Percentiles rank a stretch among this genome's conserved stretches.
These are phyloP conservation scores for Leccinum fallax DNA, from an alignment of 1,284 basidiomycete genomes.

Conservation along the genomic window DNA sequence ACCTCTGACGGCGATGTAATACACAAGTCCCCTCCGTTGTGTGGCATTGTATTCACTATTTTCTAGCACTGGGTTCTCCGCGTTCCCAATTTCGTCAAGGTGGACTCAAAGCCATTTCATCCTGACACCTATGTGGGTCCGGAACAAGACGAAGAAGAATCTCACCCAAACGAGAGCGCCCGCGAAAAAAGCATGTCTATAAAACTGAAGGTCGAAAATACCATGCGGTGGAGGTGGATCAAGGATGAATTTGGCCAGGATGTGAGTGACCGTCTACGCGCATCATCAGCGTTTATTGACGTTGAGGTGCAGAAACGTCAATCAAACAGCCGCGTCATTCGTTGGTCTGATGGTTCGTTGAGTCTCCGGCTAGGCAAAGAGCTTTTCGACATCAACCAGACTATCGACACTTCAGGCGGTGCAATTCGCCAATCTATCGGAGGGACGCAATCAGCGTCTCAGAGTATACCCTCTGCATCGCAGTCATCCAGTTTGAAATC, in stretches of 20 bases:
- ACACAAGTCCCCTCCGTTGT: neutral
- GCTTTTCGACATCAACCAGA: slow-evolving; percentile 84
- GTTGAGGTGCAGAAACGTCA: slow-evolving; percentile 60
- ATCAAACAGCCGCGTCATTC: slow-evolving; percentile 85
- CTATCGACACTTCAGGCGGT: slow-evolving; percentile 69
- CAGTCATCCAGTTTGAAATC: slow-evolving; percentile 41
- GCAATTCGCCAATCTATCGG: slow-evolving; percentile 57
- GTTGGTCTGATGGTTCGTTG: slow-evolving; percentile 90
- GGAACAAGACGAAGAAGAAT: slow-evolving; percentile 74
- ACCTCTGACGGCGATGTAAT: slow-evolving; percentile 73
- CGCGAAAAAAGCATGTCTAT: slow-evolving; percentile 78
- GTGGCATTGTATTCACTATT: slow-evolving; percentile 6
- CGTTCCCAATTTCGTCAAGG: slow-evolving; percentile 82
- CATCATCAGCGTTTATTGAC: slow-evolving; percentile 5
- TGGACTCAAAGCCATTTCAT: slow-evolving; percentile 83
- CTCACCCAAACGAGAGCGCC: slow-evolving; percentile 51
- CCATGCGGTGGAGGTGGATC: slow-evolving; percentile 87
- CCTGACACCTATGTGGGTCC: slow-evolving; percentile 79
- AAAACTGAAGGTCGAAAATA: slow-evolving; percentile 88
- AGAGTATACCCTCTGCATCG: slow-evolving; percentile 31
- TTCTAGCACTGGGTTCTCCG: slow-evolving; percentile 78
- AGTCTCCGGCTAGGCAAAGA: slow-evolving; percentile 89
- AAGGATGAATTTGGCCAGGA: slow-evolving; percentile 70
- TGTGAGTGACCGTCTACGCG: slow-evolving; percentile 46
- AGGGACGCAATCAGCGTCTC: slow-evolving; percentile 40